phyloP scores from a whole-genome alignment of 176 grass and related monocot genomes.

The Tillandsia fasciculata region DNA sequence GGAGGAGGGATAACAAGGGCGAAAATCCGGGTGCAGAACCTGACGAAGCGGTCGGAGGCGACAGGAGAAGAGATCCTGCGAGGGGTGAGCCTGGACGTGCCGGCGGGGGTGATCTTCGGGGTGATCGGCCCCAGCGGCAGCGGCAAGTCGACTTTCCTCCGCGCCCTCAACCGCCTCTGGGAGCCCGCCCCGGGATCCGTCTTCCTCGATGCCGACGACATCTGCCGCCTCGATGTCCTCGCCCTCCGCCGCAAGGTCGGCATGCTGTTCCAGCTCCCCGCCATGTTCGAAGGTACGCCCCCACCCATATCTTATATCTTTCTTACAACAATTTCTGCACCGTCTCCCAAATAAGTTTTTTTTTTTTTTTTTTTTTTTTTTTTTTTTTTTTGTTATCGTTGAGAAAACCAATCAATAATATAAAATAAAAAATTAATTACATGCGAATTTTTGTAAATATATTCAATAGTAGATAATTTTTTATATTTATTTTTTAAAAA shows the following conservation, averaged over 20 bases:
- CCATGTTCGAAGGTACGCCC: slow-evolving; percentile 77
- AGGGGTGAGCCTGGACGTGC: slow-evolving; percentile 59
- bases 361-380: too few species aligned
- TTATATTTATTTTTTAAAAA: too few species aligned
- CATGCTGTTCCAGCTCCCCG: slow-evolving; percentile 96
- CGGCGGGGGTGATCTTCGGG: slow-evolving; percentile 51
- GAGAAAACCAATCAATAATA: too few species aligned
- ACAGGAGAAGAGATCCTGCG: slow-evolving; percentile 56
- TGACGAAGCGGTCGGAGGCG: slow-evolving; percentile 44
- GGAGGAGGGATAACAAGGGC: not conserved
- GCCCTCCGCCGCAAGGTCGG: slow-evolving; percentile 75
- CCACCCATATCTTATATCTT: not conserved
- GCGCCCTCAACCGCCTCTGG: slow-evolving; percentile 90
- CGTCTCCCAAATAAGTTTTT: too few species aligned
- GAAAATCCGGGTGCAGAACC: slow-evolving; percentile 54
- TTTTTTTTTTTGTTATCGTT: too few species aligned
- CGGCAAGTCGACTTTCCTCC: slow-evolving; percentile 94
- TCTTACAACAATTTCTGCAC: not conserved
- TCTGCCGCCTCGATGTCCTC: slow-evolving; percentile 68
- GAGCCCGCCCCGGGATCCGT: slow-evolving; percentile 56
- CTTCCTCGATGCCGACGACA: slow-evolving; percentile 69
- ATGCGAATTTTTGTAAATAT: too few species aligned
- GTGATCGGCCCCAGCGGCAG: slow-evolving; percentile 96
- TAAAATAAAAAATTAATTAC: too few species aligned
- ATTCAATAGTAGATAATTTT: too few species aligned